These are phyloP conservation scores for Massariosphaeria phaeospora DNA, from an alignment of 495 filamentous ascomycete species.

Conservation along the genomic window DNA sequence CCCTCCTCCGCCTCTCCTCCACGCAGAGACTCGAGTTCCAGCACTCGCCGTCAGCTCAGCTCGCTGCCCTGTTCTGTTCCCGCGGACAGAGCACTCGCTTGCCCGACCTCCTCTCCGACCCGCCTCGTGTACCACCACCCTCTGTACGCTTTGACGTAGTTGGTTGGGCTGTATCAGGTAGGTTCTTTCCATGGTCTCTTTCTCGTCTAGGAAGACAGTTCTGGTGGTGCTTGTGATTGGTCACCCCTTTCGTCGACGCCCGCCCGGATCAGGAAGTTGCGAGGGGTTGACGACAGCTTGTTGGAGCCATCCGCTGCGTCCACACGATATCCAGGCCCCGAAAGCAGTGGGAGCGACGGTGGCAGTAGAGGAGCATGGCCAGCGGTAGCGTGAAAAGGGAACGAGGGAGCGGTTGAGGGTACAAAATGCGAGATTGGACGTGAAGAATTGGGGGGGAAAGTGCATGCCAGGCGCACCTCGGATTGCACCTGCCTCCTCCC, in stretches of 20 bases:
- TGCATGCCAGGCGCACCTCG: slow-evolving; percentile 5
- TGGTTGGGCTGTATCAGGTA: slow-evolving; percentile 1
- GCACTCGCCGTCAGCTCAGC: slow-evolving; percentile 10
- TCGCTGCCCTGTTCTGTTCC: neutral
- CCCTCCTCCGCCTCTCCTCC: neutral
- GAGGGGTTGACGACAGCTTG: neutral
- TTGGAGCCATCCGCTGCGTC: too few relatives aligned
- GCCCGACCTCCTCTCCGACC: neutral
- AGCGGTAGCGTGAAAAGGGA: neutral
- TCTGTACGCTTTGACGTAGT: slow-evolving; percentile 1
- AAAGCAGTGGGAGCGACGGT: neutral
- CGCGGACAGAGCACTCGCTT: slow-evolving; percentile 2
- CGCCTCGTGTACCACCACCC: neutral
- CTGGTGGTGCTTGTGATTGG: neutral
- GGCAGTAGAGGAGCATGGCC: neutral
- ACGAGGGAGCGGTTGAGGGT: neutral
- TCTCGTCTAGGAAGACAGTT: neutral
- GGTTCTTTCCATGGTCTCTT: neutral
- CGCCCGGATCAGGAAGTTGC: neutral
- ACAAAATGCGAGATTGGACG: neutral
- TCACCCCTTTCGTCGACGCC: neutral
- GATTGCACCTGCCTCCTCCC: neutral
- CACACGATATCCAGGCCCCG: too few relatives aligned
- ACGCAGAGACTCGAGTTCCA: slow-evolving; percentile 37
- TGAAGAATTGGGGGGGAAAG: neutral